Evolutionary conservation across 2,329 filamentous ascomycete species (phyloP), one percentile per base, ranked within the genome.

Genomic region (Cercospora zeina): DNA sequence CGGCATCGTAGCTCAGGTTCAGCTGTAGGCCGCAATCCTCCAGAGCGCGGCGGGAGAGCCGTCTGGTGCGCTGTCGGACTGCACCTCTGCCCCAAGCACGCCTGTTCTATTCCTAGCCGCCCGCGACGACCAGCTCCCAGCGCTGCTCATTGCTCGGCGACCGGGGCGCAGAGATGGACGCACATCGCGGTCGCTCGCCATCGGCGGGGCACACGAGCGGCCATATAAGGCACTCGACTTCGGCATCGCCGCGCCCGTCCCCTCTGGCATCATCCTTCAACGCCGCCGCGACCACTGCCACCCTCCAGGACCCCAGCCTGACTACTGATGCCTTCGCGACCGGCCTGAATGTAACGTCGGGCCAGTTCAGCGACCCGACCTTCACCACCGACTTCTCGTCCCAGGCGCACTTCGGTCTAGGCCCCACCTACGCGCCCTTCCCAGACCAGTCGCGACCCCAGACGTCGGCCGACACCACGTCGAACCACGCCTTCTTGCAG

Each of bases 331-430:
- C 50, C 47, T 65, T 58, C 55, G 58, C 66, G 39, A 47, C 66
- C 39, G 61, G 33, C 39, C 58, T 72, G 37, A 75, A 72, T 65
- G 57, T 65, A 21, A 53, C 67, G 58, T 65, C 68, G 51, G 69
- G 65, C 61, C 61, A 61, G 33, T 70, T 69, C 65, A 58, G 54
- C 62, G 68, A 72, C 62, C 66, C 70, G 19, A 70, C 73, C 65
- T 76, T 78, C 70, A 75, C 77, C 70, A 79, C 78, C 74, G 71
- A 71, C 67, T 82, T 80, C 72, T 77, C 80, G 63, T 77, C 77
- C 59, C 71, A 72, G 54, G 63, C 68, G 30, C 67, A 72, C 53
- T 71, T 81, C 70, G 75, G 79, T 76, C 68, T 83, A 75, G 69
- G 63, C 73, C 68, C 74, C 73, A 57, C 74, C 70, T 74, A 71